These are phyloP conservation scores for Neonectria neomacrospora DNA, from an alignment of 2,329 filamentous ascomycete genomes.

Conservation along the genomic window DNA sequence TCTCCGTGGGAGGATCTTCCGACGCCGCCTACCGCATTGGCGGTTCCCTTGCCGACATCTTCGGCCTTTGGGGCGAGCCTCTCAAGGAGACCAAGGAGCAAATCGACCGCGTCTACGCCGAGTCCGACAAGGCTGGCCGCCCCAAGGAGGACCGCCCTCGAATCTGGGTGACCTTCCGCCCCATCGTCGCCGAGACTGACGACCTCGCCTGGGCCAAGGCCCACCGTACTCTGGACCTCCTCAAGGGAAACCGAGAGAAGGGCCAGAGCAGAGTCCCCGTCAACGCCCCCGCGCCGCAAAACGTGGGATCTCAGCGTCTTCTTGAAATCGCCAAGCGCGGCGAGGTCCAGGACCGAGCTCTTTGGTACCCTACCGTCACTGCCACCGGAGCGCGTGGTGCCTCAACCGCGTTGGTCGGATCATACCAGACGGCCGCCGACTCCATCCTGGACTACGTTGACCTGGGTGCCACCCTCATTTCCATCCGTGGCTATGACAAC, in stretches of 20 bases:
- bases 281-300: slow-evolving; percentile 57
- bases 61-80: slow-evolving; percentile 72
- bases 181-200: slow-evolving; percentile 70
- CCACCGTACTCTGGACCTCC: slow-evolving; percentile 63
- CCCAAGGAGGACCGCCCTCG: slow-evolving; percentile 59
- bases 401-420: slow-evolving; percentile 68
- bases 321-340: slow-evolving; percentile 66
- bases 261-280: slow-evolving; percentile 45
- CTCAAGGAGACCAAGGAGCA: slow-evolving; percentile 72
- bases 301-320: slow-evolving; percentile 68
- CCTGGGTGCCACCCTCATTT: slow-evolving; percentile 66
- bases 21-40: slow-evolving; percentile 69
- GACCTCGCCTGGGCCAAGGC: slow-evolving; percentile 72
- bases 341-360: slow-evolving; percentile 68
- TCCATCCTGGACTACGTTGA: slow-evolving; percentile 68
- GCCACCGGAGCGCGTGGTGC: slow-evolving; percentile 69
- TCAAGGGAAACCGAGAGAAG: slow-evolving; percentile 56
- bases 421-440: slow-evolving; percentile 62
- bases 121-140: slow-evolving; percentile 67
- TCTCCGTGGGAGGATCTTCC: slow-evolving; percentile 69
- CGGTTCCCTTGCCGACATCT: slow-evolving; percentile 69
- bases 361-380: slow-evolving; percentile 73
- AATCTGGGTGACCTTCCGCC: slow-evolving; percentile 73
- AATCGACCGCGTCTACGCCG: slow-evolving; percentile 69
- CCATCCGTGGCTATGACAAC: slow-evolving; percentile 71